Conservation (phyloP, 495 filamentous ascomycete species). For the Daldinia concentrica region DNA sequence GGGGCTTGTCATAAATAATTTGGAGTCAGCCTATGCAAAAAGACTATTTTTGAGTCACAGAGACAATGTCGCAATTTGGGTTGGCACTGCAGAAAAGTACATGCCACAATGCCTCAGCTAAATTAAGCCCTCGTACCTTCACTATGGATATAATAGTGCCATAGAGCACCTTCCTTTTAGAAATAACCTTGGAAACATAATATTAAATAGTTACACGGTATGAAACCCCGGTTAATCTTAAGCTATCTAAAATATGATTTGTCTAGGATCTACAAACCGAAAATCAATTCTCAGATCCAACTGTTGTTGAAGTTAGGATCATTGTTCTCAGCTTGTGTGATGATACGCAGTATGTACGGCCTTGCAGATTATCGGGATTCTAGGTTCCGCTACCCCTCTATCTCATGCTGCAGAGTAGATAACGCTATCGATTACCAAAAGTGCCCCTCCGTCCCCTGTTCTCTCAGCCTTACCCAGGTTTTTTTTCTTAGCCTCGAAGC, state of each 20-base stretch:
- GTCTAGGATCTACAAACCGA: not conserved
- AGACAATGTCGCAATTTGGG: constrained; percentile 11
- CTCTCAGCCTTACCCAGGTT: not conserved
- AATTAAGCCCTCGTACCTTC: not conserved
- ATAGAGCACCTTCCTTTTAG: not conserved
- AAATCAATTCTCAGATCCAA: not conserved
- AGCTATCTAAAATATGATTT: not conserved
- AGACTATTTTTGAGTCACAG: constrained; percentile 8
- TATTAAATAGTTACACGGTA: not conserved
- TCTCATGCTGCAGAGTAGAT: not conserved
- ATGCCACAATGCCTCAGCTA: constrained; percentile 30
- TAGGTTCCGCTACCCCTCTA: constrained; percentile 9
- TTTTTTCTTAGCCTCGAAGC: not conserved
- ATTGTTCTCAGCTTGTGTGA: not conserved
- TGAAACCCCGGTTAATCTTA: not conserved
- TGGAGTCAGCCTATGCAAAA: not conserved
- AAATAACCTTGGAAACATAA: not conserved
- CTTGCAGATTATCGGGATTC: not conserved
- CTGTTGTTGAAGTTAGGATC: not conserved
- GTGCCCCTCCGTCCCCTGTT: not conserved
- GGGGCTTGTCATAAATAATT: constrained; percentile 24
- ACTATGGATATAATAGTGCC: not conserved
- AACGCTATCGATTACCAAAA: constrained; percentile 11
- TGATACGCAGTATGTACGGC: not conserved
- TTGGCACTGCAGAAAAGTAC: constrained; percentile 1